Percentiles rank a stretch among this genome's conserved stretches.
Evolutionary conservation across 2,329 filamentous ascomycete genomes (phyloP).

Genomic region (Xylariaceae sp.): DNA sequence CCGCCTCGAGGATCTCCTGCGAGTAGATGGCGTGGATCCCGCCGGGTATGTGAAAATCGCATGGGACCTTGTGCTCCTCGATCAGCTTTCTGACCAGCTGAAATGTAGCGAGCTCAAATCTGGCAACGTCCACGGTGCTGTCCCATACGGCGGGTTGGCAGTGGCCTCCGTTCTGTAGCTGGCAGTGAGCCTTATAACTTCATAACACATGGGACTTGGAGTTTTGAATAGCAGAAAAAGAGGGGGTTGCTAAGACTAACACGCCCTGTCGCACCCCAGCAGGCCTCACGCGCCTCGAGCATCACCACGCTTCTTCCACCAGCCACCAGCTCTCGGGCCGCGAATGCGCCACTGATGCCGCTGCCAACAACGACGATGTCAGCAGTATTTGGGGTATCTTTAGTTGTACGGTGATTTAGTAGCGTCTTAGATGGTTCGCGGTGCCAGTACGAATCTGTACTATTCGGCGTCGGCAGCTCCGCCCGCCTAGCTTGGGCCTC

Average conservation of each 20-base stretch:
- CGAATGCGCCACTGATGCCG: constrained; percentile 78
- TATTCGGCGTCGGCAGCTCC: constrained; percentile 65
- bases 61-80: constrained; percentile 63
- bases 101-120: constrained; percentile 77
- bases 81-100: constrained; percentile 65
- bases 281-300: constrained; percentile 80
- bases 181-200: background rate
- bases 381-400: constrained; percentile 64
- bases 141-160: constrained; percentile 76
- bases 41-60: constrained; percentile 70
- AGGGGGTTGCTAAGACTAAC: constrained; percentile 53
- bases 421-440: constrained; percentile 69
- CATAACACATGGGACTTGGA: background rate
- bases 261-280: constrained; percentile 83
- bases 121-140: constrained; percentile 64
- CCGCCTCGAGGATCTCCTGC: constrained; percentile 59
- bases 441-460: constrained; percentile 77
- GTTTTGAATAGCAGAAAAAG: background rate
- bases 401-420: constrained; percentile 71
- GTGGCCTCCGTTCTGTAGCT: constrained; percentile 69
- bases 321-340: constrained; percentile 66
- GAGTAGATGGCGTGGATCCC: constrained; percentile 71
- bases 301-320: constrained; percentile 66
- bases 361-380: constrained; percentile 77
- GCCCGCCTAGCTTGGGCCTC: constrained; percentile 44